phyloP scores from a whole-genome alignment of 306 rosid species.

The Glycine latifolia region DNA sequence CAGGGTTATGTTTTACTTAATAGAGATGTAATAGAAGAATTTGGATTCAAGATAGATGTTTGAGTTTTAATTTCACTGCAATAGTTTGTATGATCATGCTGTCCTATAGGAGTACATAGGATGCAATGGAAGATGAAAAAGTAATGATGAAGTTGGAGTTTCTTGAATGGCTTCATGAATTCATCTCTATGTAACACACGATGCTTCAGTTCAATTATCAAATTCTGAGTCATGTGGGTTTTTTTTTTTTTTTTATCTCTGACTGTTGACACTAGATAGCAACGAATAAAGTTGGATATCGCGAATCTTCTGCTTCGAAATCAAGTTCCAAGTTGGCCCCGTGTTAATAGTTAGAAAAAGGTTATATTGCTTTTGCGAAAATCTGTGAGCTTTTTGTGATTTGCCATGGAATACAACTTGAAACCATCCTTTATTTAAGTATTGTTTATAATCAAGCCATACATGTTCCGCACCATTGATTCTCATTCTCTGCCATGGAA shows the following conservation, averaged over 20 bases:
- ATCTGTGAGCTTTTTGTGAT: conserved; percentile 23
- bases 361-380: conserved; percentile 27
- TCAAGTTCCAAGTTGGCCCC: conserved; percentile 30
- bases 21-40: too few species aligned
- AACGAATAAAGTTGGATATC: conserved; percentile 10
- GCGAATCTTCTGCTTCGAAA: conserved; percentile 28
- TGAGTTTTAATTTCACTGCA: too few species aligned
- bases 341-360: conserved; percentile 26
- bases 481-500: conserved; percentile 7
- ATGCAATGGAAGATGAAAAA: too few species aligned
- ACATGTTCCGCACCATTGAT: conserved; percentile 37
- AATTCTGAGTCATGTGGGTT: conserved; percentile 4
- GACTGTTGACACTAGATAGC: conserved; percentile 13
- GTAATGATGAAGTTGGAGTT: conserved; percentile 8
- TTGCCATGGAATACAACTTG: conserved; percentile 26
- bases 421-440: conserved; percentile 8
- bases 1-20: too few species aligned
- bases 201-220: not conserved
- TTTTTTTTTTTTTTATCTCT: not conserved
- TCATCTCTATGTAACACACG: not conserved
- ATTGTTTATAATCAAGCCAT: not conserved
- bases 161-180: conserved; percentile 44
- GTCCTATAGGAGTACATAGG: too few species aligned
- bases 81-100: too few species aligned
- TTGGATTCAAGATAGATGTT: too few species aligned